Conservation (phyloP, 345 rosid species). For the Nephelium lappaceum region DNA sequence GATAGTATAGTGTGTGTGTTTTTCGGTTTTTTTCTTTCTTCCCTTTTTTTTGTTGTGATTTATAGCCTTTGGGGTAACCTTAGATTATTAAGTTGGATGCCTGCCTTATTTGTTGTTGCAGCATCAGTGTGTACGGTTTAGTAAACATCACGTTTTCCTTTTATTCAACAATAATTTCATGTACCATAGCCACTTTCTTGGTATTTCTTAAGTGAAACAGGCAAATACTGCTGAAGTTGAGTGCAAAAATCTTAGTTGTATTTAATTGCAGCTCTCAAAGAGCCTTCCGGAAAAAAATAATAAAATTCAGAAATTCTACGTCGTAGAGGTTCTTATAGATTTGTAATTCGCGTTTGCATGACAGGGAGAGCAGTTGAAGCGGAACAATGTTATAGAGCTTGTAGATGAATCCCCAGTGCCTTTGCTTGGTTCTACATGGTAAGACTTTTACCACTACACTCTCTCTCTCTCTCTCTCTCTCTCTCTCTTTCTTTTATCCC, state of each 20-base stretch:
- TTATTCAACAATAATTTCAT: background rate
- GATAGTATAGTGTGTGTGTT: background rate
- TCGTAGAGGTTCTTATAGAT: background rate
- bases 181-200: background rate
- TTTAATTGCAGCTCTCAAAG: background rate
- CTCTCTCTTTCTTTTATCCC: background rate
- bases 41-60: background rate
- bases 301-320: background rate
- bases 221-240: background rate
- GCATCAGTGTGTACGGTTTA: background rate
- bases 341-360: conserved; percentile 18
- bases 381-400: conserved; percentile 50
- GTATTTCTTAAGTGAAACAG: background rate
- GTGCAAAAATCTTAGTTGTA: background rate
- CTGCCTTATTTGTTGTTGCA: background rate
- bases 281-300: background rate
- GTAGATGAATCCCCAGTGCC: conserved; percentile 50
- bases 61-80: background rate
- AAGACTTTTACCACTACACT: conserved; percentile 6
- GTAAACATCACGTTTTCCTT: background rate
- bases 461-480: background rate
- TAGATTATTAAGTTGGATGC: background rate
- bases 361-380: conserved; percentile 87
- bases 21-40: background rate
- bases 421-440: conserved; percentile 49